Evolutionary conservation across 1,284 basidiomycete species (phyloP).

Genomic region (Laetiporus sulphureus): DNA sequence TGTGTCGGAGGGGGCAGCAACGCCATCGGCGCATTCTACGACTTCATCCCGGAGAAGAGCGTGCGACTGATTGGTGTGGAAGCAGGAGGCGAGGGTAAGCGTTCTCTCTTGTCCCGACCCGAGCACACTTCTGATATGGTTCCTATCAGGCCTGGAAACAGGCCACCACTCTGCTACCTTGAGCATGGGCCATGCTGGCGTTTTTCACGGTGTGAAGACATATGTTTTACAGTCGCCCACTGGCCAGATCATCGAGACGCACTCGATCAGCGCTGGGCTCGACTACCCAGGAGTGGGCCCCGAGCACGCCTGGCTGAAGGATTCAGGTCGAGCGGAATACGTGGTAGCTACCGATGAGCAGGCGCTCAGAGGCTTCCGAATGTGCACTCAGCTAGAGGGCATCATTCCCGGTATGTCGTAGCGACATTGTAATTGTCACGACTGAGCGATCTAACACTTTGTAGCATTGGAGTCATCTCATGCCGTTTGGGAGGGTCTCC

Average conservation of each 20-base stretch:
- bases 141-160: slow-evolving; percentile 63
- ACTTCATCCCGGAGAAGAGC: slow-evolving; percentile 83
- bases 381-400: slow-evolving; percentile 89
- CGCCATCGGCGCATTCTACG: slow-evolving; percentile 95
- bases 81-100: slow-evolving; percentile 86
- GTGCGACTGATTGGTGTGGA: slow-evolving; percentile 91
- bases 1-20: slow-evolving; percentile 98
- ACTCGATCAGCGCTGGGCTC: slow-evolving; percentile 94
- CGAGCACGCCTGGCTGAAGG: slow-evolving; percentile 96
- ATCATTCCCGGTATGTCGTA: slow-evolving; percentile 83
- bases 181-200: slow-evolving; percentile 85
- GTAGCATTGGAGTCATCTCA: slow-evolving; percentile 92
- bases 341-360: slow-evolving; percentile 90
- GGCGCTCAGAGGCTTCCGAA: slow-evolving; percentile 87
- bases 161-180: slow-evolving; percentile 90
- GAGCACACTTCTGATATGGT: background rate
- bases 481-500: slow-evolving; percentile 89
- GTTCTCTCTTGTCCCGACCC: background rate
- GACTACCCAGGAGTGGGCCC: slow-evolving; percentile 95
- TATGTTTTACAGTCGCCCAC: slow-evolving; percentile 86
- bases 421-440: too few species aligned
- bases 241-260: slow-evolving; percentile 96
- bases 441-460: too few species aligned
- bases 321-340: slow-evolving; percentile 91
- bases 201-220: slow-evolving; percentile 93